Percentiles rank a stretch among this genome's conserved stretches.
phyloP scores from a whole-genome alignment of 176 grass and related monocot genomes.

The Cenchrus fungigraminus region DNA sequence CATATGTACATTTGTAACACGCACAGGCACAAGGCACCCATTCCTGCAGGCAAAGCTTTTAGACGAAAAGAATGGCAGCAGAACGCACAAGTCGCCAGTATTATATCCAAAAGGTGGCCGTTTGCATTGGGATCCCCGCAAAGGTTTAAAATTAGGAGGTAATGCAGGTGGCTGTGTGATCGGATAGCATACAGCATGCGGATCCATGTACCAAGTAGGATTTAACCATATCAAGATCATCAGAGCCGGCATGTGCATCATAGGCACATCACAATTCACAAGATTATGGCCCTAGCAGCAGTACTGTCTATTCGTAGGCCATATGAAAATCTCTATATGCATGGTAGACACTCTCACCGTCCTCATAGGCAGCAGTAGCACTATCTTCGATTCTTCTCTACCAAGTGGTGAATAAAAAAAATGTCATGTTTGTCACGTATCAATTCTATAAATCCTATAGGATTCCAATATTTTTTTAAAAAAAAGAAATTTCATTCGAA shows the following conservation, averaged over 20 bases:
- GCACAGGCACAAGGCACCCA: no score
- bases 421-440: neutral
- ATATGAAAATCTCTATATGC: no score
- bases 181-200: constrained; percentile 3
- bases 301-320: neutral
- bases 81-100: neutral
- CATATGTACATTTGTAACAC: no score
- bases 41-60: constrained; percentile 3
- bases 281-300: neutral
- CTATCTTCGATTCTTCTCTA: neutral
- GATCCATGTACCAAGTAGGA: neutral
- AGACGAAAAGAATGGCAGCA: constrained; percentile 7
- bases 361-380: neutral
- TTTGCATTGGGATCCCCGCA: constrained; percentile 22
- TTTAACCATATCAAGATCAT: constrained; percentile 19
- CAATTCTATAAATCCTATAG: neutral
- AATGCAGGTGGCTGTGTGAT: neutral
- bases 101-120: constrained; percentile 3
- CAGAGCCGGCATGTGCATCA: neutral
- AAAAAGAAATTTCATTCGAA: neutral
- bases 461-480: neutral
- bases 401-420: neutral
- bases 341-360: neutral
- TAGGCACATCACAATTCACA: neutral
- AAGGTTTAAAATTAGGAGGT: neutral